Base-by-base conservation (phyloP, 2,329 filamentous ascomycete genomes). In the Colletotrichum paranaense region DNA sequence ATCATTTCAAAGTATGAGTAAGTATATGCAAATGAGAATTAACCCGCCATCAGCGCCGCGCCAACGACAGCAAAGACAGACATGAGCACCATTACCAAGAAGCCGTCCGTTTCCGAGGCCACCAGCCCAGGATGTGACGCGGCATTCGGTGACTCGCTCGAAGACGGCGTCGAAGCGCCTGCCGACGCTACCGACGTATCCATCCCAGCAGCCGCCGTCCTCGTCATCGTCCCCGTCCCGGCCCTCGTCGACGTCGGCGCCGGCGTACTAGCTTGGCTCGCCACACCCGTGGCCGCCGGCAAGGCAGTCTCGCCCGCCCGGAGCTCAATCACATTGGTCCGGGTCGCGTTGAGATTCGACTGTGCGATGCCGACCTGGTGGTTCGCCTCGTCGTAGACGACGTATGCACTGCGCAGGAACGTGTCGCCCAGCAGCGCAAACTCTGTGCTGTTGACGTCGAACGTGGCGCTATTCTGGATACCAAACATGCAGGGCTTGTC, bases 311-410 rank as follows among this genome's bases (percentile, higher is more conserved):
- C 80, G 60, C 77, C 76, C 14, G 80, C 75, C n/a, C 79, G 78
- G 73, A 91, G 84, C 77, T 87, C 85, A 52, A 89, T 77, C 24
- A 90, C 77, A 71, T 84, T 83, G 59, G 81, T 83, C 26, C 80
- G 78, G 35, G 83, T 85, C 73, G 81, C 81, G 77, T 88, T 86
- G 66, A 88, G 78, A 75, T 88, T 88, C 62, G 89, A 84, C 81
- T 88, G 88, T 0, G 74, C 93, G 35, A 95, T 82, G 2, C 90
- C 92, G 75, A 95, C 91, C 81, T 93, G 86, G 79, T 93, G 91
- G 80, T 93, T 94, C 22, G 86, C 89, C 35, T 94, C 85, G 79
- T 95, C 92, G 79, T 93, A 95, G 7, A 95, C 93, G 9, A 94
- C 88, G 76, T 95, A 95, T 0, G 93, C 93, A 42, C 91, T 92